Percentiles rank a stretch among this genome's conserved stretches.
phyloP scores from a whole-genome alignment of 108 stramenopile species.

The Cylindrotheca fusiformis region DNA sequence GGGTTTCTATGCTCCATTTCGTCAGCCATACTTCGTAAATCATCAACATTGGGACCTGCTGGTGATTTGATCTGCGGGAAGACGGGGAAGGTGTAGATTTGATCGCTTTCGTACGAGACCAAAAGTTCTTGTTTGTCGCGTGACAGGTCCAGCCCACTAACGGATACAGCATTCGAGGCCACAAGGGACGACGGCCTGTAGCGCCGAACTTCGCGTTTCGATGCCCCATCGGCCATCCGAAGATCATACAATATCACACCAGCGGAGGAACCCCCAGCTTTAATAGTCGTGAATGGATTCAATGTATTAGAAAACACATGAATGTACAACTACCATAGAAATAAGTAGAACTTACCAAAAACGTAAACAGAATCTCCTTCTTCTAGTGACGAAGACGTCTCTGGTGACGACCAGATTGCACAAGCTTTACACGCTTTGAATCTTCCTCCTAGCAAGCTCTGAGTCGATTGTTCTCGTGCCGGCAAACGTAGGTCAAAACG shows the following conservation, averaged over 20 bases:
- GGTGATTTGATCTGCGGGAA: conserved; percentile 40
- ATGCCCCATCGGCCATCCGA: conserved; percentile 56
- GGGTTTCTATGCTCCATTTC: conserved; percentile 4
- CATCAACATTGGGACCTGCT: conserved; percentile 44
- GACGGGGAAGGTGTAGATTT: conserved; percentile 79
- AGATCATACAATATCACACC: conserved; percentile 71
- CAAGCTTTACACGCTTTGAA: conserved; percentile 60
- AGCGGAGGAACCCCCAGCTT: conserved; percentile 54
- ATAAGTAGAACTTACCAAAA: conserved; percentile 45
- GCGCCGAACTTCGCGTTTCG: conserved; percentile 21
- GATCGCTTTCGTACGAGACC: conserved; percentile 82
- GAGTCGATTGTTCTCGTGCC: conserved; percentile 54
- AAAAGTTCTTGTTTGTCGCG: conserved; percentile 62
- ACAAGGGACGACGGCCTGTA: conserved; percentile 48
- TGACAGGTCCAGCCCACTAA: conserved; percentile 77
- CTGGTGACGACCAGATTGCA: conserved; percentile 38
- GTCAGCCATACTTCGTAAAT: conserved; percentile 11
- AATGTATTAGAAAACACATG: background rate
- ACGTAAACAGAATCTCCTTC: conserved; percentile 67
- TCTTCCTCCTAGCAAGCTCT: conserved; percentile 35
- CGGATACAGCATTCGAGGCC: conserved; percentile 42
- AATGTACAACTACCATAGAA: conserved; percentile 4
- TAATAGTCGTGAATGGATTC: background rate
- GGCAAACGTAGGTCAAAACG: conserved; percentile 72
- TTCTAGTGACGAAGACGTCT: conserved; percentile 7